A percentile compares a stretch with the other conserved stretches of the same genome.
Conservation (phyloP, 2,329 filamentous ascomycete species). For the Beauveria pseudobassiana region DNA sequence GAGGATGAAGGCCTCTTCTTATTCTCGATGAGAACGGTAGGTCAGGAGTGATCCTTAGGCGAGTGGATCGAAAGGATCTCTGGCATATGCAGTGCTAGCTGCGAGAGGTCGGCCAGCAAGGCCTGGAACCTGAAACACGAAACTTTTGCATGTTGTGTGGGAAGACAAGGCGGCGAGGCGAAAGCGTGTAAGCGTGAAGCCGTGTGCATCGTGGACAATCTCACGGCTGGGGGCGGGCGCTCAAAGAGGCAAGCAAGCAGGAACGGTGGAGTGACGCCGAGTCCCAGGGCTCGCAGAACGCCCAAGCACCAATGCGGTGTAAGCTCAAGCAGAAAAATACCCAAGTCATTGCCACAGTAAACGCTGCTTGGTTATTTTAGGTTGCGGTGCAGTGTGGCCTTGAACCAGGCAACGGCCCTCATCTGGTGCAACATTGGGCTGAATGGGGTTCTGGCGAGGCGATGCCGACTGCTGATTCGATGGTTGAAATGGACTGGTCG, state of each 20-base stretch:
- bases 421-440: slow-evolving; percentile 1
- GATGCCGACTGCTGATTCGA: slow-evolving; percentile 8
- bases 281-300: neutral
- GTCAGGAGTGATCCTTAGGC: slow-evolving; percentile 1
- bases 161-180: neutral
- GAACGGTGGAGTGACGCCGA: slow-evolving; percentile 1
- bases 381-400: neutral
- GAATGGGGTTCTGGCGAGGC: neutral
- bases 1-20: slow-evolving; percentile 23
- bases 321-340: neutral
- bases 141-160: neutral
- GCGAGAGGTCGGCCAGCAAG: slow-evolving; percentile 1
- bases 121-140: slow-evolving; percentile 11
- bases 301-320: neutral
- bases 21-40: slow-evolving; percentile 16
- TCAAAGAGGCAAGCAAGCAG: neutral
- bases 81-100: neutral
- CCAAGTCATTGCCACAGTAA: neutral
- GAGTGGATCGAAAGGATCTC: slow-evolving; percentile 4
- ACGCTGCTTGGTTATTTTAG: neutral
- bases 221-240: neutral
- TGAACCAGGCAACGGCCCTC: neutral
- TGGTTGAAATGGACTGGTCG: neutral
- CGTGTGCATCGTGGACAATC: slow-evolving; percentile 5
- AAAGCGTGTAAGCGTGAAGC: slow-evolving; percentile 6